phyloP scores from a whole-genome alignment of 257 asterid species.

The Mitragyna speciosa region DNA sequence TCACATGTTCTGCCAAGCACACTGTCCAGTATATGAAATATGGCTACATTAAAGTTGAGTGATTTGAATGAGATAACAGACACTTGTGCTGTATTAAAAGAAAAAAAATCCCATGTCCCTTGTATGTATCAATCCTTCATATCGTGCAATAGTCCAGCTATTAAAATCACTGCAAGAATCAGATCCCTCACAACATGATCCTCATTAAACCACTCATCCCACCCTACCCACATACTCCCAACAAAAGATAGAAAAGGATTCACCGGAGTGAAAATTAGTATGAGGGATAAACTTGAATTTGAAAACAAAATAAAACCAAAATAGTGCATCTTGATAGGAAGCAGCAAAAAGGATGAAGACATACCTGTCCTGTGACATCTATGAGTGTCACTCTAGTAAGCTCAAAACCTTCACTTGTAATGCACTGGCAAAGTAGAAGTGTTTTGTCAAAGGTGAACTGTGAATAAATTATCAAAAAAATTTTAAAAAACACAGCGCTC shows the following conservation, averaged over 20 bases:
- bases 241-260: neutral
- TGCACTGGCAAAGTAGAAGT: slow-evolving; percentile 56
- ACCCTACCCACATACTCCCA: neutral
- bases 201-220: neutral
- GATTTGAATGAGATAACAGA: neutral
- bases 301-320: slow-evolving; percentile 3
- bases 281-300: neutral
- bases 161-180: neutral
- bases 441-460: slow-evolving; percentile 6
- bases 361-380: slow-evolving; percentile 78
- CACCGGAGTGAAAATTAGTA: neutral
- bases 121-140: neutral
- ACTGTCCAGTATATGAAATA: neutral
- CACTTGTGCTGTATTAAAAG: neutral
- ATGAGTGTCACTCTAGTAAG: slow-evolving; percentile 85
- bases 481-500: no score
- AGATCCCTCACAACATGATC: neutral
- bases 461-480: neutral
- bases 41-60: neutral
- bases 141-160: neutral
- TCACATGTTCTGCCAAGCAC: neutral
- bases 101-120: neutral
- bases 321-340: slow-evolving; percentile 1
- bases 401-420: slow-evolving; percentile 82
- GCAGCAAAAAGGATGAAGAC: slow-evolving; percentile 6